These are phyloP conservation scores for Cynanchum wilfordii DNA, from an alignment of 257 asterid genomes.

Conservation along the genomic window DNA sequence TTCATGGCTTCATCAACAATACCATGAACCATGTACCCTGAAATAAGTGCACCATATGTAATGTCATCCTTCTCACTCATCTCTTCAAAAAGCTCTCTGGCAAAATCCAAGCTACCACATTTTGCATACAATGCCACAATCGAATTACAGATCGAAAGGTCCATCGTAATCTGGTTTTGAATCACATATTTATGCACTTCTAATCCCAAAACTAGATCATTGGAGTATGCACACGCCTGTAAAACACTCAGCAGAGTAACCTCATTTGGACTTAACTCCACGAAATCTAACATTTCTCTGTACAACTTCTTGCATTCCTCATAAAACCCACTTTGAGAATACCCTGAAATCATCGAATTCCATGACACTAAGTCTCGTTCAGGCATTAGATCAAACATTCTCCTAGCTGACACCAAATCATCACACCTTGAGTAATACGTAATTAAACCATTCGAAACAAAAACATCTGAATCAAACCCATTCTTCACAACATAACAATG, in stretches of 20 bases:
- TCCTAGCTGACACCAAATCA: slow-evolving; percentile 54
- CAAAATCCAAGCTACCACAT: slow-evolving; percentile 83
- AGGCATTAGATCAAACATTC: slow-evolving; percentile 56
- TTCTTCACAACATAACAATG: slow-evolving; percentile 57
- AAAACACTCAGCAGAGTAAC: slow-evolving; percentile 58
- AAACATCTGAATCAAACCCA: slow-evolving; percentile 58
- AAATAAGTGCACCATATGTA: slow-evolving; percentile 66
- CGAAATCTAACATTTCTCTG: slow-evolving; percentile 43
- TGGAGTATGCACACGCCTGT: slow-evolving; percentile 78
- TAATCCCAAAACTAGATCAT: slow-evolving; percentile 68
- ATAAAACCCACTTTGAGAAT: slow-evolving; percentile 61
- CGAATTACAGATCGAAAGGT: slow-evolving; percentile 59
- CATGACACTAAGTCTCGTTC: slow-evolving; percentile 70
- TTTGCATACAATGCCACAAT: slow-evolving; percentile 64
- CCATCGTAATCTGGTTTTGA: slow-evolving; percentile 50
- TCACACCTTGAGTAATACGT: slow-evolving; percentile 62
- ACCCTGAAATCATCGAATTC: slow-evolving; percentile 88
- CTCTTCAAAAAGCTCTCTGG: slow-evolving; percentile 61
- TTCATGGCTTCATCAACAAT: slow-evolving; percentile 54
- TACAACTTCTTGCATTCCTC: slow-evolving; percentile 67
- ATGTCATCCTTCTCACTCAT: slow-evolving; percentile 73
- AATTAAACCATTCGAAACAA: slow-evolving; percentile 71
- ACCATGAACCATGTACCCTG: slow-evolving; percentile 83
- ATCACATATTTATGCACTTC: slow-evolving; percentile 60
- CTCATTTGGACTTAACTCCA: slow-evolving; percentile 46